phyloP scores from a whole-genome alignment of 2,329 filamentous ascomycete species.

The Aureobasidium namibiae region DNA sequence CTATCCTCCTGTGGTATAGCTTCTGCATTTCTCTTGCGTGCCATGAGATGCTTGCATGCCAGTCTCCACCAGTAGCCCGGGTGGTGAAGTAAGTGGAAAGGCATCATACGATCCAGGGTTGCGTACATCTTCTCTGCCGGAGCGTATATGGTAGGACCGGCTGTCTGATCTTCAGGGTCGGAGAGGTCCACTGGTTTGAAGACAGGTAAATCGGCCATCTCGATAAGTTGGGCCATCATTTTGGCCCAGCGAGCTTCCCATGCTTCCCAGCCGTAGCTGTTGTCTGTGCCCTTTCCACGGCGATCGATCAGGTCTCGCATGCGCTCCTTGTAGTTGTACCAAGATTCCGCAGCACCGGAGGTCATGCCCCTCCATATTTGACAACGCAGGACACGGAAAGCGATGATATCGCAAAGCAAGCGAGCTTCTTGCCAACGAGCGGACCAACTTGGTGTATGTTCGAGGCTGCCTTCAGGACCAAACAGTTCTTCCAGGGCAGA shows the following conservation, averaged over 20 bases:
- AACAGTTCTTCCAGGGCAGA: slow-evolving; percentile 79
- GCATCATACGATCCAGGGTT: slow-evolving; percentile 41
- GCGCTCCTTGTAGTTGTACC: slow-evolving; percentile 67
- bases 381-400: slow-evolving; percentile 73
- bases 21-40: slow-evolving; percentile 42
- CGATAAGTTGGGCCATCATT: slow-evolving; percentile 53
- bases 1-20: slow-evolving; percentile 54
- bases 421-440: slow-evolving; percentile 88
- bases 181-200: slow-evolving; percentile 25
- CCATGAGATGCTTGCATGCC: slow-evolving; percentile 43
- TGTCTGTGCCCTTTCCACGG: slow-evolving; percentile 74
- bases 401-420: slow-evolving; percentile 71
- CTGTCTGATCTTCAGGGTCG: slow-evolving; percentile 15
- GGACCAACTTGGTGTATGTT: slow-evolving; percentile 83
- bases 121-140: slow-evolving; percentile 44
- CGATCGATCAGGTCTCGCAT: slow-evolving; percentile 72
- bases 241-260: slow-evolving; percentile 74
- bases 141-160: slow-evolving; percentile 31
- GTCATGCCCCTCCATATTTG: slow-evolving; percentile 71
- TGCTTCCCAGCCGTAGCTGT: slow-evolving; percentile 79
- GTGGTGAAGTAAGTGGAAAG: slow-evolving; percentile 54
- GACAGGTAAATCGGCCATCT: slow-evolving; percentile 41
- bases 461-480: slow-evolving; percentile 68
- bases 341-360: slow-evolving; percentile 71
- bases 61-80: slow-evolving; percentile 54